Conservation (phyloP, 306 rosid genomes). For the Lathyrus aphaca region DNA sequence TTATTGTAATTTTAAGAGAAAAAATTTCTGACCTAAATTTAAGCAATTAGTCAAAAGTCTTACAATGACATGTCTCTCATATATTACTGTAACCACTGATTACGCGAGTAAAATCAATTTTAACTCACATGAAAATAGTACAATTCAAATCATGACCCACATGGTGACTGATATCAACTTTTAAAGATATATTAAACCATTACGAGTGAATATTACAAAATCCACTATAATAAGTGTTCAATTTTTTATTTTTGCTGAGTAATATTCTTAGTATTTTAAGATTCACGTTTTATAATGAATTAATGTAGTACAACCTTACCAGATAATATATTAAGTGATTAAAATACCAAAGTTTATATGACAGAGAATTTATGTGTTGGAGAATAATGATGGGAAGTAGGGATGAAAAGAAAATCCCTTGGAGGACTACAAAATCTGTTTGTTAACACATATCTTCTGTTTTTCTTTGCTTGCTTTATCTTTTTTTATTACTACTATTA, state of each 20-base stretch:
- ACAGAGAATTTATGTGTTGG: conserved; percentile 36
- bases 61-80: background rate
- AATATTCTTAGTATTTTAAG: background rate
- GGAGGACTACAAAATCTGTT: conserved; percentile 92
- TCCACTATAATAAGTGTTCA: background rate
- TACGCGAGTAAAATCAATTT: conserved; percentile 19
- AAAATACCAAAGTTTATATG: conserved; percentile 26
- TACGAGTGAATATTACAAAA: background rate
- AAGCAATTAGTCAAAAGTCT: conserved; percentile 19
- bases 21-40: conserved; percentile 16
- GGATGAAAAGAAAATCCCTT: conserved; percentile 82
- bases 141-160: conserved; percentile 37
- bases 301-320: conserved; percentile 1
- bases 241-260: background rate
- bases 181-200: background rate
- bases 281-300: background rate
- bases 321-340: background rate
- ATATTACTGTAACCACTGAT: conserved; percentile 27
- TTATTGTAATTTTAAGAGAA: background rate
- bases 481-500: conserved; percentile 9
- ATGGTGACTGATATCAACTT: conserved; percentile 15
- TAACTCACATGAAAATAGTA: conserved; percentile 37
- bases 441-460: conserved; percentile 51
- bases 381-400: conserved; percentile 81
- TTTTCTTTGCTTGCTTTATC: conserved; percentile 57